Evolutionary conservation across 2,329 filamentous ascomycete genomes (phyloP), one percentile per base, ranked within the genome.

Genomic region (Aphanocladium album): DNA sequence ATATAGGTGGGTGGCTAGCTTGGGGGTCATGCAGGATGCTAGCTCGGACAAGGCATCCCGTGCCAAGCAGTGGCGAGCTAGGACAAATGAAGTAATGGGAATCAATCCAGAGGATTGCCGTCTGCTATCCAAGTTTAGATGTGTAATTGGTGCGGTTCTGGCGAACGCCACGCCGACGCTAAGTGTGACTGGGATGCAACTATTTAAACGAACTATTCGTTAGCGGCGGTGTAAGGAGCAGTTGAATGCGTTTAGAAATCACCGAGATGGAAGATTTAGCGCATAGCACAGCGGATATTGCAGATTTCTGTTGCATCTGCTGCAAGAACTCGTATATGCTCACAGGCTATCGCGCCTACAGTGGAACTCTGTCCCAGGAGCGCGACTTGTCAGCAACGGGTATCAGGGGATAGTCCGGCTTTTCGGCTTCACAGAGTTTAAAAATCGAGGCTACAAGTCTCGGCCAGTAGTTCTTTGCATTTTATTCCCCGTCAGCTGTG

Each of bases 131-230:
- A 35, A 23, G 41, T 56, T 56, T 46, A 35, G 2, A 56, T 46
- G 53, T 56, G 53, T 55, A 46, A 55, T 55, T 45, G 39, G 39
- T 55, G 30, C 16, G 35, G 33, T 21, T 45, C 52, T 55, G 37
- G 12, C 11, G 19, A 35, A 21, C 53, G 53, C 53, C 39, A 35
- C 39, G 17, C 5, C 14, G 53, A 23, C n/a, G n/a, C 53, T 56
- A 27, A 2, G n/a, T 41, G 25, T 7, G 27, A 23, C 37, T 35
- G 51, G 51, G 37, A 54, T 27, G 12, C 19, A 3, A 25, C 21
- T 11, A 27, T 37, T 43, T 27, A 30, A 43, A 54, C 41, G 35
- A 35, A 54, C 27, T 16, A 17, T 23, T 27, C 9, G n/a, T 41
- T 17, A 21, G 35, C 9, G 35, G 35, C 35, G 50, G 37, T 17